Evolutionary conservation across 768 basidiomycete genomes (phyloP), one percentile per base, ranked within the genome.

Genomic region (Pleurotus salmoneostramineus): DNA sequence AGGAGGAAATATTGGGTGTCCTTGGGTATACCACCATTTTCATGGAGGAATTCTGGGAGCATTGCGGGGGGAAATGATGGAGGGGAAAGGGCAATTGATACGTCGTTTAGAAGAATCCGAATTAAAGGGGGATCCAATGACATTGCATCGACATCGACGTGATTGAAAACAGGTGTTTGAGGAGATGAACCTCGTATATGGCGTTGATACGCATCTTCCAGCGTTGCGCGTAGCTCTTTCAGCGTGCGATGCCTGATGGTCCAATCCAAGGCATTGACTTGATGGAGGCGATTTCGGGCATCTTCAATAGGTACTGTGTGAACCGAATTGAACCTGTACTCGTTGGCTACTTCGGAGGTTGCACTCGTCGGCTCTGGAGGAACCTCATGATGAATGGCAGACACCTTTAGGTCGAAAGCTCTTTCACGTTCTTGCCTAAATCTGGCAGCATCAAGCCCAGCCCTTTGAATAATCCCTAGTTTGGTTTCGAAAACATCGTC

Each of bases 401-500:
- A 79, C 12, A 87, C 87, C 67, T 94, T 95, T 5, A 85, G 87
- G 11, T 77, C 73, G 68, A 96, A 96, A 1, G 90, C 92, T 34
- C 87, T 84, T 57, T 94, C 89, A 0, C 93, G 82, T 50, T 86
- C 88, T 46, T 85, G 70, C 33, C 95, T 77, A 11, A 83, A 79
- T 52, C 79, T 80, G 42, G 87, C 85, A 49, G 93, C 94, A 40
- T 84, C 82, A 37, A 81, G 71, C 0, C 93, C 94, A 49, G 84
- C 81, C 58, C 82, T 77, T 78, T 83, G 91, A 33, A 93, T 89
- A 6, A 89, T 75, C 36, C 84, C 89, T 15, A 97, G 71, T 59
- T 78, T 83, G 12, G 82, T 80, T 70, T 98, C 95, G 57, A 97
- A 84, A 1, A 87, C 82, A 63, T 94, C 91, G 68, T 98, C 95